phyloP scores from a whole-genome alignment of 176 grass and related monocot species.

The Oryza rufipogon region DNA sequence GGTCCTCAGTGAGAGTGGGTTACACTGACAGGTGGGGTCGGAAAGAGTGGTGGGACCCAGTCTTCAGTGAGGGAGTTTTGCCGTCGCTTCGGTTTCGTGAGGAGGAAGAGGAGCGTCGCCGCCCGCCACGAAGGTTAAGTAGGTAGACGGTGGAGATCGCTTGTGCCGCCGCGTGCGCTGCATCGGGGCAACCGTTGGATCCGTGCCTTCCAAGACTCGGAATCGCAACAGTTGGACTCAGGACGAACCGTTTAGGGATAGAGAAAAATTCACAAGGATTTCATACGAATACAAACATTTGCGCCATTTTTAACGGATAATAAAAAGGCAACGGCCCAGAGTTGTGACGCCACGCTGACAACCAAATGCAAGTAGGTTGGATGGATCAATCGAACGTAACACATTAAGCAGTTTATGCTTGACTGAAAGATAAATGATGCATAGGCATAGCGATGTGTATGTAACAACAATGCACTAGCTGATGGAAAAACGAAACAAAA shows the following conservation, averaged over 20 bases:
- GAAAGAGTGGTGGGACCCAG: too few relatives aligned
- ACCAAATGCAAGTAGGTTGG: background rate
- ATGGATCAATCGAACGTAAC: background rate
- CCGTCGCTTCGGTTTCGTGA: conserved; percentile 10
- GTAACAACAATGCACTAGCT: conserved; percentile 17
- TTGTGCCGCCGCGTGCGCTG: too few relatives aligned
- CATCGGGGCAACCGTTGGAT: background rate
- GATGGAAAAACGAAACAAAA: conserved; percentile 8
- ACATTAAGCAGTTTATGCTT: background rate
- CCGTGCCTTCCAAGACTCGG: too few relatives aligned
- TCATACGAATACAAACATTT: background rate
- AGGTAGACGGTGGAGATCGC: background rate
- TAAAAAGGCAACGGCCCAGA: background rate
- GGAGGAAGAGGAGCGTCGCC: background rate
- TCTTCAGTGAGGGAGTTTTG: too few relatives aligned
- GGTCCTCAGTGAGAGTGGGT: background rate
- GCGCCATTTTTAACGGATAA: background rate
- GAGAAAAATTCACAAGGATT: background rate
- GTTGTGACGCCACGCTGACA: background rate
- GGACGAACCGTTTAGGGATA: background rate
- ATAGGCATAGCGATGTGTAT: background rate
- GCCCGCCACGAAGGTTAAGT: background rate
- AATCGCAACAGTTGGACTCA: too few relatives aligned
- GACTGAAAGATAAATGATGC: background rate
- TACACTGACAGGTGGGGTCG: too few relatives aligned